Base-by-base conservation (phyloP, 2,329 filamentous ascomycete genomes). In the Polytolypa hystricis region DNA sequence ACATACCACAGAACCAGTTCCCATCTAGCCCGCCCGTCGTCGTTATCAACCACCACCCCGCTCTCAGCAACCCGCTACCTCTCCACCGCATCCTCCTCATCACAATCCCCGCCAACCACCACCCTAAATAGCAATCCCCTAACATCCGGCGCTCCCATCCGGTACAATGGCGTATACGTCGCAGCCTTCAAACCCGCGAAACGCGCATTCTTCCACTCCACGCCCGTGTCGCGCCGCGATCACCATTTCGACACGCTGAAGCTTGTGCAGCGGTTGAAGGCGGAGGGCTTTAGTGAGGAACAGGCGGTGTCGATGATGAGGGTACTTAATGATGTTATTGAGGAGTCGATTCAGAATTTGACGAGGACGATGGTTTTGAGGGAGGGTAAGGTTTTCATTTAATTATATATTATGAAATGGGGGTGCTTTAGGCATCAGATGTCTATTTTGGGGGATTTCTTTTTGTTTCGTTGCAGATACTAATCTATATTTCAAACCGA, bases 241-340 rank as follows among this genome's bases (percentile, higher is more conserved):
- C 91, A 98, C 61, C 87, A 98, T 61, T 98, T 98, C 57, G 91
- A 98, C 62, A 98, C 91, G 1, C 74, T 98, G 43, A 95, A 94
- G 65, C 94, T 98, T 56, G 87, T 98, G 26, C 84, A 94, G 63
- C 73, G 84, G 35, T 69, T 98, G 27, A 79, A 89, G 58, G 76
- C 76, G 47, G 91, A 98, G 58, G 91, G 91, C 0, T 95, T 96
- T 59, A 94, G 85, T 16, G 89, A 96, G 60, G 82, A 87, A 48
- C 91, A 98, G 62, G 80, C 87, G 2, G 86, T 85, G 17, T 89
- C 91, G n/a, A 91, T 95, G 82, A 96, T 98, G 91, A 84, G 84
- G 57, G 84, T 96, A 5, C 69, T 98, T 26, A 87, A 86, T 61
- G 87, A 96, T 58, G 89, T 96, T 7, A 95, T 98, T 47, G 84